Evolutionary conservation across 2,329 filamentous ascomycete genomes (phyloP).

Genomic region (Ilyonectria mors-panacis): DNA sequence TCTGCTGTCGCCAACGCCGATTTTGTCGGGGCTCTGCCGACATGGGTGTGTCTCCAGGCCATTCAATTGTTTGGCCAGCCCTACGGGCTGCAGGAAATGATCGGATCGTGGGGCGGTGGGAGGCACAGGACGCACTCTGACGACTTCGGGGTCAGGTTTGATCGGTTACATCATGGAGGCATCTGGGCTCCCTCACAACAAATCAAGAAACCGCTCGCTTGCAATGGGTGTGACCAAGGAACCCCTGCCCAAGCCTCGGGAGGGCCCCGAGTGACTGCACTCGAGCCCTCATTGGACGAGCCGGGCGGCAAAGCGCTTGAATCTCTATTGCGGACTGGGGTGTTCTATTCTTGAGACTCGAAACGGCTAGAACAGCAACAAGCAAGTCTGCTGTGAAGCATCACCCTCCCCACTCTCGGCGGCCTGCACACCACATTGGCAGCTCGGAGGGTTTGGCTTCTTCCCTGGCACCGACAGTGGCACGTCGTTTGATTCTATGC

Average conservation of each 20-base stretch:
- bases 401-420: constrained; percentile 17
- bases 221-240: not conserved
- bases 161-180: constrained; percentile 4
- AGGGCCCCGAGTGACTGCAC: not conserved
- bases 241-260: not conserved
- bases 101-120: constrained; percentile 26
- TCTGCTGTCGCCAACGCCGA: constrained; percentile 1
- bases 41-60: constrained; percentile 10
- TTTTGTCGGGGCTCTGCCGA: constrained; percentile 19
- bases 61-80: constrained; percentile 27
- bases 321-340: constrained; percentile 21
- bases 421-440: constrained; percentile 33
- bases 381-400: not conserved
- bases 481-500: constrained; percentile 33
- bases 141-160: not conserved
- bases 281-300: constrained; percentile 17
- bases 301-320: constrained; percentile 12
- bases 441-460: constrained; percentile 27
- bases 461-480: constrained; percentile 13
- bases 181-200: constrained; percentile 24
- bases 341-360: constrained; percentile 37
- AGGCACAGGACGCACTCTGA: constrained; percentile 2
- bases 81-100: constrained; percentile 20
- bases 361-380: constrained; percentile 26
- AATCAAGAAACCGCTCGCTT: constrained; percentile 3